These are phyloP conservation scores for Neurospora pannonica DNA, from an alignment of 495 filamentous ascomycete genomes.

Conservation along the genomic window DNA sequence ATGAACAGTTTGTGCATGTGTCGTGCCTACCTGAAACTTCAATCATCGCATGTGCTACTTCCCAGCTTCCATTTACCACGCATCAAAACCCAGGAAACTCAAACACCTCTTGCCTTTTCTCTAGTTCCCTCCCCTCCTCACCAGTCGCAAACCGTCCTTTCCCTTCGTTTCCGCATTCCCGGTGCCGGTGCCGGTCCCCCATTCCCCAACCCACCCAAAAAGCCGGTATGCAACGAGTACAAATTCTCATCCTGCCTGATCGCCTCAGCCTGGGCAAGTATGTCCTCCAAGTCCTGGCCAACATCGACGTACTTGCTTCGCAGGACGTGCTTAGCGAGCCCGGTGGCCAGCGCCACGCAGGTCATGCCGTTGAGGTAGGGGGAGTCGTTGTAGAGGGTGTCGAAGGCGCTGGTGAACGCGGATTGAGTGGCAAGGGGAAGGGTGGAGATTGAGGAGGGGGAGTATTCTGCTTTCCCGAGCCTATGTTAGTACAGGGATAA, in stretches of 20 bases:
- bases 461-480: conserved; percentile 13
- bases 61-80: too few species aligned
- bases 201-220: conserved; percentile 19
- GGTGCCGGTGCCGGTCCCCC: not conserved
- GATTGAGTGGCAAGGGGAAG: conserved; percentile 11
- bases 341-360: conserved; percentile 22
- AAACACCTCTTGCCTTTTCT: conserved; percentile 8
- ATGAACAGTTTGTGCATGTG: too few species aligned
- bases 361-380: conserved; percentile 28
- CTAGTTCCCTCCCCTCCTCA: not conserved
- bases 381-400: conserved; percentile 23
- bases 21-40: too few species aligned
- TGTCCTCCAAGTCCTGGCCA: conserved; percentile 24
- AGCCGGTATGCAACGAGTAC: conserved; percentile 19
- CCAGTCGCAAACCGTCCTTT: not conserved
- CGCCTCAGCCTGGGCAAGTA: conserved; percentile 17
- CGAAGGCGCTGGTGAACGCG: conserved; percentile 12
- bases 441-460: conserved; percentile 9
- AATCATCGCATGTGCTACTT: too few species aligned
- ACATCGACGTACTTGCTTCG: conserved; percentile 24
- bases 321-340: conserved; percentile 18
- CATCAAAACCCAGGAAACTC: conserved; percentile 24
- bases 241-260: conserved; percentile 13
- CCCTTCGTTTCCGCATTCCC: not conserved
- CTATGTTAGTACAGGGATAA: not conserved